Percentiles rank a stretch among this genome's conserved stretches.
These are phyloP conservation scores for Radiomyces spectabilis DNA, from an alignment of 192 early-diverging fungal genomes.

Conservation along the genomic window DNA sequence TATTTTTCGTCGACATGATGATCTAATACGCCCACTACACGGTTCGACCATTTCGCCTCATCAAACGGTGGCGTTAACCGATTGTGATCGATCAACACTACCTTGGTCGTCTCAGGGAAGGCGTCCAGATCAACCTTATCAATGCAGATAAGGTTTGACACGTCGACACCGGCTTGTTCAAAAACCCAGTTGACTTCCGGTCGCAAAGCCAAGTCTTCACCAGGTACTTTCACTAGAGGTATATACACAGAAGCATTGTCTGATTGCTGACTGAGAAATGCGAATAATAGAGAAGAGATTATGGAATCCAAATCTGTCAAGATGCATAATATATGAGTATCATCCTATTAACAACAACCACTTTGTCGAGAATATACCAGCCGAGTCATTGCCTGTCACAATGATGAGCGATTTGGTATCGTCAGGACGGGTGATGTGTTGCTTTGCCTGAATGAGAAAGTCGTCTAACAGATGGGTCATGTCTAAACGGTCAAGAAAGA, in stretches of 20 bases:
- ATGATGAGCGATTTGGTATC: no score
- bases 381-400: constrained; percentile 71
- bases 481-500: no score
- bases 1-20: constrained; percentile 61
- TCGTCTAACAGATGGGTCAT: no score
- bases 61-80: constrained; percentile 32
- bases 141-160: constrained; percentile 33
- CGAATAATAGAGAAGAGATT: constrained; percentile 45
- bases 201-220: constrained; percentile 51
- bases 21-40: constrained; percentile 56
- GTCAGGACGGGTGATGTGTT: no score
- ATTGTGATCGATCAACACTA: constrained; percentile 68
- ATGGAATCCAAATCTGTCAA: constrained; percentile 65
- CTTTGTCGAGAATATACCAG: constrained; percentile 33
- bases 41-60: neutral
- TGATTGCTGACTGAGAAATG: constrained; percentile 34
- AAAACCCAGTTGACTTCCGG: constrained; percentile 55
- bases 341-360: neutral
- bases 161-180: constrained; percentile 17
- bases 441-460: no score
- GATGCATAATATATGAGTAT: neutral
- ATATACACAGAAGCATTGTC: constrained; percentile 21
- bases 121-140: constrained; percentile 28
- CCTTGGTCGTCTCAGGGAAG: neutral
- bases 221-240: constrained; percentile 54